These are phyloP conservation scores for Aureobasidium sp. DNA, from an alignment of 2,329 filamentous ascomycete species.

Conservation along the genomic window DNA sequence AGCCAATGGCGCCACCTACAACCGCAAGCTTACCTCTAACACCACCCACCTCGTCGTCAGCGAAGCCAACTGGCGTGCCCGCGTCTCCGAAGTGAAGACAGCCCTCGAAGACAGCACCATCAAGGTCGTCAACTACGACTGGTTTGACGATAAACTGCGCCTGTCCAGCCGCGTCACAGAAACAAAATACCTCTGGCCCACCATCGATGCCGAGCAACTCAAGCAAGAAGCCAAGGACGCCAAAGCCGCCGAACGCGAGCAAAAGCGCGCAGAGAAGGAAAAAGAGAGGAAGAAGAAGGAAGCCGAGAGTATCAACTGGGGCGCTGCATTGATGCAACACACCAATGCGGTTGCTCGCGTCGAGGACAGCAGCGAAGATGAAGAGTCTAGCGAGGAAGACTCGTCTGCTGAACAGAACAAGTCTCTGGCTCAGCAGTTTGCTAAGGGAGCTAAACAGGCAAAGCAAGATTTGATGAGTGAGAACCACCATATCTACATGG, in stretches of 20 bases:
- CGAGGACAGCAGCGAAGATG: background rate
- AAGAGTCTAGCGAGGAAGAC: background rate
- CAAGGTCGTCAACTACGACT: constrained; percentile 34
- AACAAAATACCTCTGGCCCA: constrained; percentile 27
- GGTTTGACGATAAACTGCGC: constrained; percentile 42
- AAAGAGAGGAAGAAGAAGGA: constrained; percentile 25
- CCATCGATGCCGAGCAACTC: constrained; percentile 18
- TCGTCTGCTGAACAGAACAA: background rate
- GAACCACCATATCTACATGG: constrained; percentile 57
- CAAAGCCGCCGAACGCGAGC: constrained; percentile 22
- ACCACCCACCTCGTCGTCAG: constrained; percentile 69
- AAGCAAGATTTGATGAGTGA: constrained; percentile 29
- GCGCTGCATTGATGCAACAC: background rate
- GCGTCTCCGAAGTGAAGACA: constrained; percentile 1
- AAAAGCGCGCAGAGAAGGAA: constrained; percentile 15
- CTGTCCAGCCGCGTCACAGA: constrained; percentile 25
- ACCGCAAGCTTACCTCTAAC: constrained; percentile 38
- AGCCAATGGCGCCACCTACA: constrained; percentile 52
- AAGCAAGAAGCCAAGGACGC: constrained; percentile 22
- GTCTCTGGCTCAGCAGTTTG: constrained; percentile 16
- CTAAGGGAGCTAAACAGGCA: constrained; percentile 19
- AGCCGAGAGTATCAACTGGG: constrained; percentile 18
- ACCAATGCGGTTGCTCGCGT: background rate
- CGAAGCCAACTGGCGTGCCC: constrained; percentile 48
- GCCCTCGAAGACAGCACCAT: constrained; percentile 12